Conservation (phyloP, 23 red algal species). For the Cyanidium caldarium region DNA sequence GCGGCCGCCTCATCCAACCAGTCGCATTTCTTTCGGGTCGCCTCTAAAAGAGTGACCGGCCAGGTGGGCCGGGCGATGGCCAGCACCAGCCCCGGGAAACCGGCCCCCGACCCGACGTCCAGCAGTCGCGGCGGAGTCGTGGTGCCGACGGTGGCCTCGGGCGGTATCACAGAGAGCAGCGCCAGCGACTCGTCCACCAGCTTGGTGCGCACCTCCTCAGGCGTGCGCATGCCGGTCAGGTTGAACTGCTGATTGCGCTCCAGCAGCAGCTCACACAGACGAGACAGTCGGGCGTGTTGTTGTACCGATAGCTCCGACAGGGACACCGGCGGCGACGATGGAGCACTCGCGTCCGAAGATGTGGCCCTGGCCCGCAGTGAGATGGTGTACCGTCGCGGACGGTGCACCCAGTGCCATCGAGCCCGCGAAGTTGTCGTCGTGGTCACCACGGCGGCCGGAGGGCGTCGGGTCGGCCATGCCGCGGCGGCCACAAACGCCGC, state of each 20-base stretch:
- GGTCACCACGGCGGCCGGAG: no score
- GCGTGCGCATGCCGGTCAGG: not conserved
- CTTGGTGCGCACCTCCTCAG: not conserved
- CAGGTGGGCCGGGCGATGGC: constrained; percentile 48
- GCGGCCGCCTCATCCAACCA: constrained; percentile 21
- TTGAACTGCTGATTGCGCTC: not conserved
- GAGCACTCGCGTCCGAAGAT: no score
- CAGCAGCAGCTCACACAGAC: not conserved
- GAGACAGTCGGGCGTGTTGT: not conserved
- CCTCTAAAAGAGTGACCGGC: constrained; percentile 43
- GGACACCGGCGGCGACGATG: no score
- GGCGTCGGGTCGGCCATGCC: no score
- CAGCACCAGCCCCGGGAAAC: constrained; percentile 66
- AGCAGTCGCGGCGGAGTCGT: constrained; percentile 12
- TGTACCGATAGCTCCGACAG: not conserved
- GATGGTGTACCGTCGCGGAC: no score
- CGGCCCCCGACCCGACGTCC: constrained; percentile 70
- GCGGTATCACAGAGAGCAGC: not conserved
- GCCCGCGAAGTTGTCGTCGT: no score
- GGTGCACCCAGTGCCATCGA: no score
- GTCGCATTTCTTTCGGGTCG: constrained; percentile 43
- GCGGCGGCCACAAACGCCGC: no score
- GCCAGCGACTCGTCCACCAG: not conserved
- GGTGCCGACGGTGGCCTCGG: not conserved
- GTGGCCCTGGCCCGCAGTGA: no score